Evolutionary conservation across 139 green algal genomes (phyloP).

Genomic region (Closterium sp.): DNA sequence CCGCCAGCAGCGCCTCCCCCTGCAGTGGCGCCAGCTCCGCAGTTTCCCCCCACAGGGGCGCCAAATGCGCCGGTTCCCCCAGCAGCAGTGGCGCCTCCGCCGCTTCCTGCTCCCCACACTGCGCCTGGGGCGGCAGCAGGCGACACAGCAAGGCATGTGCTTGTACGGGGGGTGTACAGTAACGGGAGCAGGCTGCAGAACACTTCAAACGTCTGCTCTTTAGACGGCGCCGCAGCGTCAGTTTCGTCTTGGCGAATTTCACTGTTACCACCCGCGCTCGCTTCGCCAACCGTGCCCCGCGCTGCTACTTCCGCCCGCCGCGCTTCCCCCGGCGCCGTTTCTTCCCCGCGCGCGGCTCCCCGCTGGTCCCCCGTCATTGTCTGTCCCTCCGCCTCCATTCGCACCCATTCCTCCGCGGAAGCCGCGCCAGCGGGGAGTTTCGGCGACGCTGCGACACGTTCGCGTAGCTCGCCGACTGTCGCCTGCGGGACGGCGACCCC

Average conservation of each 20-base stretch:
- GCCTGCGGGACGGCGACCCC: not conserved
- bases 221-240: not conserved
- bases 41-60: not conserved
- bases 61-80: not conserved
- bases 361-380: not conserved
- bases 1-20: too few species aligned
- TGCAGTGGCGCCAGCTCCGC: not conserved
- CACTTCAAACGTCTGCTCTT: not conserved
- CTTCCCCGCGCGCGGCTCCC: not conserved
- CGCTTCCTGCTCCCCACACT: not conserved
- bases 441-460: not conserved
- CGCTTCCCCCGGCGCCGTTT: not conserved
- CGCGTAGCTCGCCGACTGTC: not conserved
- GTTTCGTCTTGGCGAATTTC: not conserved
- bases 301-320: not conserved
- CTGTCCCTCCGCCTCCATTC: not conserved
- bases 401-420: not conserved
- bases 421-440: not conserved
- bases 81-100: not conserved
- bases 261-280: not conserved
- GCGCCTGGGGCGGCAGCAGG: not conserved
- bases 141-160: not conserved
- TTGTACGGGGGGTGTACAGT: not conserved
- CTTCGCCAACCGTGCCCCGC: not conserved
- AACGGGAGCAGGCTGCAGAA: not conserved